These are phyloP conservation scores for Lasiodiplodia citricola DNA, from an alignment of 2,329 filamentous ascomycete genomes.

Conservation along the genomic window DNA sequence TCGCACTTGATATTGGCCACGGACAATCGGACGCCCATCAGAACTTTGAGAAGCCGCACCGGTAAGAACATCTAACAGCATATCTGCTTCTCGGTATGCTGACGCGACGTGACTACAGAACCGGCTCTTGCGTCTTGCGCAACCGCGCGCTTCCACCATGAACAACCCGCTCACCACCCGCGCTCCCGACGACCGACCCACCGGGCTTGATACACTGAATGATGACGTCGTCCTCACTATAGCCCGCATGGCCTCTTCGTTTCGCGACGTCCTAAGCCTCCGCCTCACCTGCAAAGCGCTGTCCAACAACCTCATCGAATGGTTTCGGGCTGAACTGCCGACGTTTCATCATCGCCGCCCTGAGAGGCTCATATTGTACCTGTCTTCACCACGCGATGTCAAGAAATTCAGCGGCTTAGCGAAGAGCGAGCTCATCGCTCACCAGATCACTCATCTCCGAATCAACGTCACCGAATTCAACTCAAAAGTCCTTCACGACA, in stretches of 20 bases:
- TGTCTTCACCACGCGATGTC: neutral
- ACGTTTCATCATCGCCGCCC: neutral
- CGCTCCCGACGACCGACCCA: neutral
- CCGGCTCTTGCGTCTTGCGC: too few relatives aligned
- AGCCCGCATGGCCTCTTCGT: neutral
- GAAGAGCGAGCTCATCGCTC: neutral
- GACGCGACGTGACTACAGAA: too few relatives aligned
- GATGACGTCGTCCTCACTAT: neutral
- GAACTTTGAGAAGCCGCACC: too few relatives aligned
- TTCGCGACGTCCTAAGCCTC: neutral
- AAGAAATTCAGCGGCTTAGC: neutral
- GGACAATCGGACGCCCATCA: too few relatives aligned
- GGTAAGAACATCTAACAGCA: too few relatives aligned
- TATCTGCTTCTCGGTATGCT: neutral
- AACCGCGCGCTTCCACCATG: neutral
- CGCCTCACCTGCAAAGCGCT: neutral
- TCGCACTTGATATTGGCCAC: too few relatives aligned
- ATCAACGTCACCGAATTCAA: neutral
- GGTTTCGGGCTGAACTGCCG: neutral
- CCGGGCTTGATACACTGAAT: neutral
- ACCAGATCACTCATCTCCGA: neutral
- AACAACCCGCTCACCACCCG: neutral
- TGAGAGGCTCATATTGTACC: neutral
- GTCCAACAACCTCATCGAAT: neutral
- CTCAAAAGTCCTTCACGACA: neutral